Evolutionary conservation across 2,329 filamentous ascomycete genomes (phyloP).

Genomic region (Penicillium sp.): DNA sequence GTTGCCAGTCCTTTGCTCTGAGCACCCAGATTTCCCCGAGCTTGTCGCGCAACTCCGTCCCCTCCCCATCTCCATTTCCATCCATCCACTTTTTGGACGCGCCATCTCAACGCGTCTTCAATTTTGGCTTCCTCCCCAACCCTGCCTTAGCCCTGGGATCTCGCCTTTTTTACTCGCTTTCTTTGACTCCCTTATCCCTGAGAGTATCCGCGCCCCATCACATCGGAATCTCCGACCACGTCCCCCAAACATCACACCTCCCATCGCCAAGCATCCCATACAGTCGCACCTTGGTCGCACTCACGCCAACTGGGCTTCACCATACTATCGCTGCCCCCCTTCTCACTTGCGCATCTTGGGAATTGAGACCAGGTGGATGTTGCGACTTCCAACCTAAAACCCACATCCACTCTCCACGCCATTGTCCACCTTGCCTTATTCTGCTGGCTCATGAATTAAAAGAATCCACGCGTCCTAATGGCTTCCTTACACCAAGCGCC

Average conservation of each 20-base stretch:
- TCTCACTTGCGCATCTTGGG: slow-evolving; percentile 26
- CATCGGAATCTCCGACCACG: slow-evolving; percentile 27
- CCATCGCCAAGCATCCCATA: slow-evolving; percentile 35
- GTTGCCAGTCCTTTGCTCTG: slow-evolving; percentile 31
- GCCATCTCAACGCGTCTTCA: slow-evolving; percentile 30
- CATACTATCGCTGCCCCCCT: slow-evolving; percentile 22
- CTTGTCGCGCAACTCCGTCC: slow-evolving; percentile 39
- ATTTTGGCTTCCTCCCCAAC: slow-evolving; percentile 21
- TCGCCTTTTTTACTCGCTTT: slow-evolving; percentile 20
- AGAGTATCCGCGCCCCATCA: slow-evolving; percentile 24
- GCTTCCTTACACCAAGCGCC: slow-evolving; percentile 73
- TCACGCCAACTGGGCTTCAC: slow-evolving; percentile 22
- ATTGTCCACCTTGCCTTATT: slow-evolving; percentile 18
- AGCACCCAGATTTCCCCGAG: slow-evolving; percentile 38
- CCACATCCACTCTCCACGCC: slow-evolving; percentile 23
- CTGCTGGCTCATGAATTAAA: slow-evolving; percentile 32
- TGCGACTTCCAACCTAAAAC: slow-evolving; percentile 16
- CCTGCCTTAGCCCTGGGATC: slow-evolving; percentile 23
- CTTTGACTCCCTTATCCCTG: slow-evolving; percentile 17
- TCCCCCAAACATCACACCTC: slow-evolving; percentile 31
- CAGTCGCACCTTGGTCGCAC: slow-evolving; percentile 26
- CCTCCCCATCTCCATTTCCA: slow-evolving; percentile 39
- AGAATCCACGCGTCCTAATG: slow-evolving; percentile 54
- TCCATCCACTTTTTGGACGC: slow-evolving; percentile 34
- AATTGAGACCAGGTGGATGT: slow-evolving; percentile 19